Conservation (phyloP, 768 basidiomycete genomes). For the Psilocybe tampanensis region DNA sequence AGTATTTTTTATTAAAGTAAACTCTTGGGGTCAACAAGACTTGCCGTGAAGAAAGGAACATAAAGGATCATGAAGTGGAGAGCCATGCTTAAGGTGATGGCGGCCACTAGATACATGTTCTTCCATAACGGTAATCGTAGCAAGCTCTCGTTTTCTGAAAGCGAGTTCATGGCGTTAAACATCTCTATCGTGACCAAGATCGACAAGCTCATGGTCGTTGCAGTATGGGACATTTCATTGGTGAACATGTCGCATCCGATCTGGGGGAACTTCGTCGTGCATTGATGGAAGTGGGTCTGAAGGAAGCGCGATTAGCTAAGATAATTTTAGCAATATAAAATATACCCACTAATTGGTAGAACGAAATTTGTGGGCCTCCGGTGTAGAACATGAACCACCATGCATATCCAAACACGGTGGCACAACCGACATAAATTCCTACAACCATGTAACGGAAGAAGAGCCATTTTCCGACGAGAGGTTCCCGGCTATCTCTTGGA, state of each 20-base stretch:
- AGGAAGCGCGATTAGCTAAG: background rate
- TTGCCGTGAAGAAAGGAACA: conserved; percentile 93
- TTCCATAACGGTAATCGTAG: conserved; percentile 90
- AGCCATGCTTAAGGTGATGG: conserved; percentile 88
- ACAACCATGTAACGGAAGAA: conserved; percentile 96
- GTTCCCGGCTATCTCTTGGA: conserved; percentile 87
- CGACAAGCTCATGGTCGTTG: conserved; percentile 95
- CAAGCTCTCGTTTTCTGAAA: conserved; percentile 96
- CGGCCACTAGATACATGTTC: conserved; percentile 90
- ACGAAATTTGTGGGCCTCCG: conserved; percentile 91
- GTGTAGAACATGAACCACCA: conserved; percentile 98
- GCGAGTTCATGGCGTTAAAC: conserved; percentile 98
- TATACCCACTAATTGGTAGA: conserved; percentile 82
- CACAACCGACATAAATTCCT: conserved; percentile 91
- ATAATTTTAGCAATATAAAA: background rate
- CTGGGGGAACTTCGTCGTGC: conserved; percentile 77
- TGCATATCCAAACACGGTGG: conserved; percentile 96
- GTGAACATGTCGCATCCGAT: conserved; percentile 97
- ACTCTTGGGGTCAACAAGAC: conserved; percentile 21
- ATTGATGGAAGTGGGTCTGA: conserved; percentile 97
- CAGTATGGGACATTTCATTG: conserved; percentile 80
- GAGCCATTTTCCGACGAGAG: conserved; percentile 89
- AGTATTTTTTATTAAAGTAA: conserved; percentile 3
- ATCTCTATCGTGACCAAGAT: conserved; percentile 96
- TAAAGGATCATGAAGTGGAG: conserved; percentile 96